phyloP scores from a whole-genome alignment of 345 rosid species.

The Pistacia vera region DNA sequence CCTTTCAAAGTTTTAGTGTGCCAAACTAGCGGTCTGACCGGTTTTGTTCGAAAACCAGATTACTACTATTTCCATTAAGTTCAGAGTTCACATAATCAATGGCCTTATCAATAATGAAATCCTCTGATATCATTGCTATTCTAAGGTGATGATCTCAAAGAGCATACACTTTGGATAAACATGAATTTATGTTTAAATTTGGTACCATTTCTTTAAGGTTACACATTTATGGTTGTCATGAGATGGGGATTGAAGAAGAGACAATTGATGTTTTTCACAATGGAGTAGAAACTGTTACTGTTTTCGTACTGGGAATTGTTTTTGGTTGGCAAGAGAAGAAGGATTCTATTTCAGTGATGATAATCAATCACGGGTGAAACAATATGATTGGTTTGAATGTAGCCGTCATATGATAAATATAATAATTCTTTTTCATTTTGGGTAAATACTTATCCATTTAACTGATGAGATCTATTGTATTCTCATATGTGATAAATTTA shows the following conservation, averaged over 20 bases:
- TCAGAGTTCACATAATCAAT: slow-evolving; percentile 2
- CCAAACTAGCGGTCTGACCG: too few relatives aligned
- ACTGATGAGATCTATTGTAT: too few relatives aligned
- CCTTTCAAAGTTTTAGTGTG: too few relatives aligned
- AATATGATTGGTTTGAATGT: slow-evolving; percentile 9
- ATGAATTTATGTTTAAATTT: neutral
- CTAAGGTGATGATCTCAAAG: slow-evolving; percentile 15
- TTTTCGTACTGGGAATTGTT: neutral
- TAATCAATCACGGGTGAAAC: neutral
- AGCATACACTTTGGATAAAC: neutral
- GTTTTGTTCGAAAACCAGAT: too few relatives aligned
- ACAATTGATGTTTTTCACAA: neutral
- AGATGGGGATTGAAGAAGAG: neutral
- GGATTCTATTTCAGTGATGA: neutral
- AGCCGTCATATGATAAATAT: too few relatives aligned
- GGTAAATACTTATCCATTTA: too few relatives aligned
- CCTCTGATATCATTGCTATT: slow-evolving; percentile 6
- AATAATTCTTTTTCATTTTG: too few relatives aligned
- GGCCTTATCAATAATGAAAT: neutral
- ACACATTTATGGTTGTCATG: slow-evolving; percentile 1
- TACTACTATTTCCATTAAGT: neutral
- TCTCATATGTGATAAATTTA: too few relatives aligned
- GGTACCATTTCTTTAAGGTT: neutral
- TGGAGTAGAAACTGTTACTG: neutral
- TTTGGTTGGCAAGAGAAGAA: neutral